A percentile compares a stretch with the other conserved stretches of the same genome.
Evolutionary conservation across 495 filamentous ascomycete species (phyloP).

Genomic region (Tuber brumale): DNA sequence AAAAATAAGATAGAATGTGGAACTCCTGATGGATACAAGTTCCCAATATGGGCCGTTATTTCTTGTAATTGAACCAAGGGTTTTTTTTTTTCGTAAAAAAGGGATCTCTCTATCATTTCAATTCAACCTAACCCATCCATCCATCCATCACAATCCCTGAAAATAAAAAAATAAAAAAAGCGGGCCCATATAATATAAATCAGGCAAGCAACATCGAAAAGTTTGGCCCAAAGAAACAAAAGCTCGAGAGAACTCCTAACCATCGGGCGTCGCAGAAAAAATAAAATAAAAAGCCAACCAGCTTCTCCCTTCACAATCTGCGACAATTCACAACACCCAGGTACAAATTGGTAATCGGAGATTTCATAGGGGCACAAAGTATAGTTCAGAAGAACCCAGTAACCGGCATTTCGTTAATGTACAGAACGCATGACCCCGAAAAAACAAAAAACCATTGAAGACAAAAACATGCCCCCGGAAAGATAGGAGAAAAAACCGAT

Average conservation of each 20-base stretch:
- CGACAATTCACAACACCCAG: not conserved
- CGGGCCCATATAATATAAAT: not conserved
- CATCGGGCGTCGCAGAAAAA: not conserved
- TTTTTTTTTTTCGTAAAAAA: not conserved
- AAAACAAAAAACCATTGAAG: constrained; percentile 35
- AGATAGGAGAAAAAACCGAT: constrained; percentile 26
- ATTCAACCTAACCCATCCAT: not conserved
- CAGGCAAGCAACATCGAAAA: not conserved
- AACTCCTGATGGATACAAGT: not conserved
- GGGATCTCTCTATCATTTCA: not conserved
- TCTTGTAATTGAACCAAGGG: too few species aligned
- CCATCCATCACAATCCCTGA: not conserved
- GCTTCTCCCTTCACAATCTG: not conserved
- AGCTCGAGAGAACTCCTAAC: not conserved
- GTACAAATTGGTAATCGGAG: not conserved
- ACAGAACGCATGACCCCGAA: constrained; percentile 49
- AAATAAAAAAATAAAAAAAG: too few species aligned
- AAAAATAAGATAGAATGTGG: not conserved
- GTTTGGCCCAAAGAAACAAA: not conserved
- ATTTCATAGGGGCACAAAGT: not conserved
- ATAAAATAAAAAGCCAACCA: not conserved
- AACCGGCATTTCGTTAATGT: constrained; percentile 48
- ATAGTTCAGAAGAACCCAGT: constrained; percentile 4
- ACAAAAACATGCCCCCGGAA: constrained; percentile 37
- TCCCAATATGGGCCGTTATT: not conserved